phyloP scores from a whole-genome alignment of 2,329 filamentous ascomycete species.

The Aspergillus sp. region DNA sequence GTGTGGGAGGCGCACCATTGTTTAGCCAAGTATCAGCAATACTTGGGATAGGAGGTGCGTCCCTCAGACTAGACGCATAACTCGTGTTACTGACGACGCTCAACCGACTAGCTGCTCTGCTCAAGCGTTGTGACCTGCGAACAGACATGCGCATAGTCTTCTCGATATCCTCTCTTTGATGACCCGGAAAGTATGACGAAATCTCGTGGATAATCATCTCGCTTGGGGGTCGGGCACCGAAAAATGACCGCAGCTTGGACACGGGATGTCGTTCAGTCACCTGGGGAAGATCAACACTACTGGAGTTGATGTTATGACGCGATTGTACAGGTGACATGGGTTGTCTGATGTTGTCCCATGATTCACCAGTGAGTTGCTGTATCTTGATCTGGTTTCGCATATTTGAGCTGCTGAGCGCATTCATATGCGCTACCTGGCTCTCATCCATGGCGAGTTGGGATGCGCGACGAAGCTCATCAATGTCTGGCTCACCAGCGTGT shows the following conservation, averaged over 20 bases:
- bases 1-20: constrained; percentile 56
- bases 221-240: constrained; percentile 89
- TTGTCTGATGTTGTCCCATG: constrained; percentile 81
- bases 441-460: constrained; percentile 90
- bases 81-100: constrained; percentile 94
- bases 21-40: constrained; percentile 92
- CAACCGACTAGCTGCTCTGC: constrained; percentile 87
- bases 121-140: constrained; percentile 85
- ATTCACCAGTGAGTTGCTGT: constrained; percentile 86
- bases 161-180: constrained; percentile 92
- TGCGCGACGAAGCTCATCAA: constrained; percentile 82
- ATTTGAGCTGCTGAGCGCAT: constrained; percentile 64
- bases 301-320: constrained; percentile 34
- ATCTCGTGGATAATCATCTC: constrained; percentile 97
- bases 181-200: constrained; percentile 95
- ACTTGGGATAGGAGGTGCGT: constrained; percentile 91
- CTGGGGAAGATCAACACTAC: constrained; percentile 32
- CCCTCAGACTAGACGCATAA: constrained; percentile 86
- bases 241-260: constrained; percentile 65
- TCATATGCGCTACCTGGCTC: constrained; percentile 71
- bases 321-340: constrained; percentile 75
- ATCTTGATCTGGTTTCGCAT: constrained; percentile 84
- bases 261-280: constrained; percentile 40
- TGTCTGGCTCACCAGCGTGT: constrained; percentile 86
- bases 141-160: constrained; percentile 92